Evolutionary conservation across 768 basidiomycete genomes (phyloP), one percentile per base, ranked within the genome.

Genomic region (Leccinum variicolor): DNA sequence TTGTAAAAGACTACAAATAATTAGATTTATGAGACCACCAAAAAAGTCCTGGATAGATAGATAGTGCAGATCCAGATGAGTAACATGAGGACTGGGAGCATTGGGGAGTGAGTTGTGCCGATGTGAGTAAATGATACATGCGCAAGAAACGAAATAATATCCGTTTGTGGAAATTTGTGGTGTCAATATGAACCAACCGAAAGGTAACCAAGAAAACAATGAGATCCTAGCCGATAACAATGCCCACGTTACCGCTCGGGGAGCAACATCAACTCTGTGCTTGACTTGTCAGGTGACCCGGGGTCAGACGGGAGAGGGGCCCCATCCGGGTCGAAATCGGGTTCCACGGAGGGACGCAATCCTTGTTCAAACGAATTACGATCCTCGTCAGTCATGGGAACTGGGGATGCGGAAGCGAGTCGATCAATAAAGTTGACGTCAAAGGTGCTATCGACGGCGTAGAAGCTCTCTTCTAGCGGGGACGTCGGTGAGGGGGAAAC

Each of bases 271-370:
- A 71, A 53, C 56, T 81, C 80, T 31, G 54, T 53, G 17, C 64
- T 69, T 25, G 65, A 68, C 65, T 82, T 83, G 61, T 77, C 76
- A 1, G 76, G 76, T 7, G 79, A 78, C 9, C 74, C 76, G 2
- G 79, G 77, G 52, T 78, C 74, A 7, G 69, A 58, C 49, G 65
- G 59, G 31, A 70, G 58, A 47, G 69, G 65, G 36, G 76, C 78
- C 1, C 80, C 80, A 53, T 82, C 81, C 3, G 77, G 74, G 58
- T 81, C 82, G 49, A 76, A 71, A 34, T 64, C 63, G 15, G 50
- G 57, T 36, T 71, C 68, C 3, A 50, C 13, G 31, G 17, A 64
- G 21, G 56, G 52, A 34, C 62, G 68, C 11, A 41, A 36, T 47
- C 29, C 56, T 56, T 55, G 59, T 28, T 67, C 54, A n/a, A 55